Percentiles rank a stretch among this genome's conserved stretches.
Evolutionary conservation across 306 rosid species (phyloP).

Genomic region (Luffa acutangula): DNA sequence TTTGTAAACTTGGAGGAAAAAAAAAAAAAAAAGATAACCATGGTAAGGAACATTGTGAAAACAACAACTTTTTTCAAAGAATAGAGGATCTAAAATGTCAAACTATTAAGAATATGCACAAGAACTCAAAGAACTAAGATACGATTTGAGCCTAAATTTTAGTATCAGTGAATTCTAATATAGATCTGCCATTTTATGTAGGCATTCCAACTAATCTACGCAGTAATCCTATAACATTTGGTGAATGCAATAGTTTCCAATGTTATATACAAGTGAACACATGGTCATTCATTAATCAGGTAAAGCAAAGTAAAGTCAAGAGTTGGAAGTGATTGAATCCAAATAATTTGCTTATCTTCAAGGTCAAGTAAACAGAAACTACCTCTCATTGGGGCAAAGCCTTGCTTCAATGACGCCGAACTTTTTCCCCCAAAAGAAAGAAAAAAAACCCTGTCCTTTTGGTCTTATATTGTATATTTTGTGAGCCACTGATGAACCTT

Average conservation of each 20-base stretch:
- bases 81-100: too few species aligned
- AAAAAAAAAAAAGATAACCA: too few species aligned
- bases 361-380: neutral
- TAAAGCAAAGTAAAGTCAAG: neutral
- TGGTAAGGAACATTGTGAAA: too few species aligned
- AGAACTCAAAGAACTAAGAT: too few species aligned
- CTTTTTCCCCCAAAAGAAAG: neutral
- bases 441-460: neutral
- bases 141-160: too few species aligned
- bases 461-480: neutral
- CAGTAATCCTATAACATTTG: neutral
- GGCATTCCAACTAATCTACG: too few species aligned
- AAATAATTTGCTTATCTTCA: neutral
- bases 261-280: neutral
- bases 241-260: neutral
- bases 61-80: too few species aligned
- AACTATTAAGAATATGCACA: too few species aligned
- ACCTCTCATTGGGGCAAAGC: neutral
- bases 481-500: neutral
- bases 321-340: neutral
- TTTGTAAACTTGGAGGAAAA: too few species aligned
- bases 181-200: too few species aligned
- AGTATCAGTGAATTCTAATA: too few species aligned
- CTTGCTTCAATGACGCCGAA: neutral
- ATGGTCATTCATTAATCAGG: neutral